Evolutionary conservation across 2,329 filamentous ascomycete species (phyloP).

Genomic region (Neofusicoccum kwambonambiense): DNA sequence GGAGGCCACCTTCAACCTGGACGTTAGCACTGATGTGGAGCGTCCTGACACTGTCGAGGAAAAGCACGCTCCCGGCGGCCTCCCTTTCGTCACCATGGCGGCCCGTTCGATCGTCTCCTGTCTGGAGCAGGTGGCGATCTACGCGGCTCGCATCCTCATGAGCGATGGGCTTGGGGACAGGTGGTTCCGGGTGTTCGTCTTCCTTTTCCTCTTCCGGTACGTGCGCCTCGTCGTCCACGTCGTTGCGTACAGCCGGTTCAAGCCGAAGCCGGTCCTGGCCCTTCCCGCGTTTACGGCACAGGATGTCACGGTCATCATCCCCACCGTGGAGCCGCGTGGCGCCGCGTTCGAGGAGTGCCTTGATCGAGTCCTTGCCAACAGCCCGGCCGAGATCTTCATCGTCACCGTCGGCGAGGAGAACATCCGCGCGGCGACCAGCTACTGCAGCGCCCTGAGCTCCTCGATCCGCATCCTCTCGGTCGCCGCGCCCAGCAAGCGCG

Average conservation of each 20-base stretch:
- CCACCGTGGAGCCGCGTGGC: slow-evolving; percentile 49
- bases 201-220: slow-evolving; percentile 49
- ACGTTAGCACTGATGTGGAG: too few relatives aligned
- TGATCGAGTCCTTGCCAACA: slow-evolving; percentile 40
- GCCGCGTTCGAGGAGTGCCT: slow-evolving; percentile 46
- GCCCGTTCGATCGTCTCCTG: neutral
- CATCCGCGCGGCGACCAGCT: slow-evolving; percentile 32
- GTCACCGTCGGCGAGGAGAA: slow-evolving; percentile 43
- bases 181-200: slow-evolving; percentile 26
- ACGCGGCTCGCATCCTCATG: neutral
- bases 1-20: neutral
- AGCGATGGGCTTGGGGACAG: neutral
- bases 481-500: slow-evolving; percentile 46
- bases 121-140: neutral
- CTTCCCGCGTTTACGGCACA: slow-evolving; percentile 33
- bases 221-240: slow-evolving; percentile 46
- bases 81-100: too few relatives aligned
- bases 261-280: slow-evolving; percentile 28
- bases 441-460: slow-evolving; percentile 23
- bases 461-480: slow-evolving; percentile 21
- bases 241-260: slow-evolving; percentile 43
- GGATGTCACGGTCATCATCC: slow-evolving; percentile 54
- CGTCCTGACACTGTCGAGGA: neutral
- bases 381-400: slow-evolving; percentile 42
- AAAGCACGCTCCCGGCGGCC: too few relatives aligned